Conservation (phyloP, 768 basidiomycete genomes). For the Kwoniella bestiolae region DNA sequence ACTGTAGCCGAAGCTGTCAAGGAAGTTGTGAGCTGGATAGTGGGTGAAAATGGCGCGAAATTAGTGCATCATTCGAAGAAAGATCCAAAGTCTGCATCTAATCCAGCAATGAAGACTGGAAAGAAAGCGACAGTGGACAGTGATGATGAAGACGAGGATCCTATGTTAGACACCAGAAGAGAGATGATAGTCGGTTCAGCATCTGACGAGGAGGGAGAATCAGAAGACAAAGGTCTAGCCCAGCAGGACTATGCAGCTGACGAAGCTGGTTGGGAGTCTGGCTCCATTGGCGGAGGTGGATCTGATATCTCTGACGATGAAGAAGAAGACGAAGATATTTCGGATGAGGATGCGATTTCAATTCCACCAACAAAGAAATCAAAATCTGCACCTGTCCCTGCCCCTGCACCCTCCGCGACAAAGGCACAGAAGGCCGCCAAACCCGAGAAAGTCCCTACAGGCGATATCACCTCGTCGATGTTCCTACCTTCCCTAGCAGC, state of each 20-base stretch:
- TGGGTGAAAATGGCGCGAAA: constrained; percentile 49
- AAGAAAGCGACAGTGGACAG: constrained; percentile 1
- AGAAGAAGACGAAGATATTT: constrained; percentile 31
- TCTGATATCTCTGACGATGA: constrained; percentile 34
- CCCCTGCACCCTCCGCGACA: too few relatives aligned
- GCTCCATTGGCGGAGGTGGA: constrained; percentile 57
- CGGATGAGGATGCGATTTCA: constrained; percentile 21
- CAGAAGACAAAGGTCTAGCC: constrained; percentile 39
- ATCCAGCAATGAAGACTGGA: not conserved
- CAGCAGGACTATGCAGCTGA: constrained; percentile 36
- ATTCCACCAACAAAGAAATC: constrained; percentile 14
- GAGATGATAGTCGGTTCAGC: constrained; percentile 57
- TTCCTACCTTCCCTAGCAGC: constrained; percentile 89
- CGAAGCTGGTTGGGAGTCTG: constrained; percentile 59
- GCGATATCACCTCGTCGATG: constrained; percentile 61
- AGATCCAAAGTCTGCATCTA: constrained; percentile 37
- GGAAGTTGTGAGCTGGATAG: constrained; percentile 63
- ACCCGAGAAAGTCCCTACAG: constrained; percentile 32
- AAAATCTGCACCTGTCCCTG: constrained; percentile 11
- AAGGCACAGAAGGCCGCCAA: constrained; percentile 9
- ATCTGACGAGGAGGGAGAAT: constrained; percentile 51
- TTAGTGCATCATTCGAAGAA: constrained; percentile 33
- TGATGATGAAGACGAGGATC: constrained; percentile 27
- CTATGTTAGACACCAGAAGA: constrained; percentile 23
- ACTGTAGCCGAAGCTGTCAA: constrained; percentile 67